A percentile compares a stretch with the other conserved stretches of the same genome.
These are phyloP conservation scores for Wickerhamiella occidentalis DNA, from an alignment of 805 yeast species.

Conservation along the genomic window DNA sequence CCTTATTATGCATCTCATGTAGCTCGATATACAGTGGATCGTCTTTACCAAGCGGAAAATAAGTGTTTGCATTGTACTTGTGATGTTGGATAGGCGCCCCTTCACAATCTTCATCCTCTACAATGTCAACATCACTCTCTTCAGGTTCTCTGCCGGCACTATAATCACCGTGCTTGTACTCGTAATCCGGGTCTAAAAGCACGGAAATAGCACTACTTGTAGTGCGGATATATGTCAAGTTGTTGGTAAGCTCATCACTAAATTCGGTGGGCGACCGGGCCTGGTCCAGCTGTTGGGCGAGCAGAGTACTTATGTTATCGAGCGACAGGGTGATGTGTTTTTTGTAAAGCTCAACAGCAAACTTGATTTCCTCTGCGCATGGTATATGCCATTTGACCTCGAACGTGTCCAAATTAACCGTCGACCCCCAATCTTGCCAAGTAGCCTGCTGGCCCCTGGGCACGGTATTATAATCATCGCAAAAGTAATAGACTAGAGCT, in stretches of 20 bases:
- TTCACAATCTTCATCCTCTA: conserved; percentile 6
- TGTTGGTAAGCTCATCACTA: conserved; percentile 44
- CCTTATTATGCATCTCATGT: conserved; percentile 46
- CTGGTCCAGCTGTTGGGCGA: conserved; percentile 15
- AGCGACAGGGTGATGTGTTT: conserved; percentile 30
- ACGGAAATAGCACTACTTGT: conserved; percentile 57
- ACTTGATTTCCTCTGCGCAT: conserved; percentile 37
- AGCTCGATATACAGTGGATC: conserved; percentile 37
- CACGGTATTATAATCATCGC: conserved; percentile 18
- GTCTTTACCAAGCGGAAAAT: conserved; percentile 42
- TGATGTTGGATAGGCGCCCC: conserved; percentile 28
- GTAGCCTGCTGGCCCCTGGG: conserved; percentile 14
- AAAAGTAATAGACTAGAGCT: conserved; percentile 43
- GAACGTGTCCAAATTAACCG: conserved; percentile 24
- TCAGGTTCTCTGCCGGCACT: no score
- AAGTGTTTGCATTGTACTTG: conserved; percentile 49
- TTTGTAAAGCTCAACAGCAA: conserved; percentile 50
- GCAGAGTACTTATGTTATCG: conserved; percentile 19
- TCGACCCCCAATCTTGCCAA: conserved; percentile 35
- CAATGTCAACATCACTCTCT: neutral
- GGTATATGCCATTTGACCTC: conserved; percentile 72
- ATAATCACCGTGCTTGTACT: neutral
- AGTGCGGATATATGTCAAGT: conserved; percentile 46
- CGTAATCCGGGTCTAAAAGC: conserved; percentile 44
- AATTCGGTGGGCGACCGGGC: conserved; percentile 27